A percentile compares a stretch with the other conserved stretches of the same genome.
These are phyloP conservation scores for Amaranthus palmeri DNA, from an alignment of 148 eudicot species.

Conservation along the genomic window DNA sequence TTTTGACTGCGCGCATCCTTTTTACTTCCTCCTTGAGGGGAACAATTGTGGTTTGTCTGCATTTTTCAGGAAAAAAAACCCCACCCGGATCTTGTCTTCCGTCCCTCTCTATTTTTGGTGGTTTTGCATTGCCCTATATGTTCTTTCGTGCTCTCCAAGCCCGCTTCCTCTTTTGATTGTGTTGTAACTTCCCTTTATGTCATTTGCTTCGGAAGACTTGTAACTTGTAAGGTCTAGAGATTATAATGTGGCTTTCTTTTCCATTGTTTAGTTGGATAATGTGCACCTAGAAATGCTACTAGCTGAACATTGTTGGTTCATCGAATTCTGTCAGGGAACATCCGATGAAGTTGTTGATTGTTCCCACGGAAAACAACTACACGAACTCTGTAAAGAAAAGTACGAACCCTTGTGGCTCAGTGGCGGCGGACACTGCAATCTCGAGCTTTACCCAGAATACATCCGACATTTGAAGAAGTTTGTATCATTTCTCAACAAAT, in stretches of 20 bases:
- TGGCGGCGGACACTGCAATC: slow-evolving; percentile 96
- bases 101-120: too few relatives aligned
- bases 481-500: slow-evolving; percentile 58
- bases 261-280: background rate
- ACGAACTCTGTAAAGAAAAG: slow-evolving; percentile 79
- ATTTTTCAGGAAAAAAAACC: too few relatives aligned
- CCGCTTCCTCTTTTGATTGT: too few relatives aligned
- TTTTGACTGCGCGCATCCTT: too few relatives aligned
- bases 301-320: slow-evolving; percentile 1
- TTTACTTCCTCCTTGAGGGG: too few relatives aligned
- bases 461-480: slow-evolving; percentile 77
- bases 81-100: too few relatives aligned
- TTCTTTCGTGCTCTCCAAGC: too few relatives aligned
- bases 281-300: slow-evolving; percentile 4
- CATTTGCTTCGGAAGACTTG: too few relatives aligned
- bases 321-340: slow-evolving; percentile 52
- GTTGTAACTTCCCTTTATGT: too few relatives aligned
- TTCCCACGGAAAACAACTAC: slow-evolving; percentile 89
- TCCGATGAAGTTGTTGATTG: slow-evolving; percentile 93
- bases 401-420: slow-evolving; percentile 88
- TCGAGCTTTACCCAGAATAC: slow-evolving; percentile 87
- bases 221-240: too few relatives aligned
- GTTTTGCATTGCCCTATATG: too few relatives aligned
- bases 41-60: too few relatives aligned
- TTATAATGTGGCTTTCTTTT: background rate